Conservation (phyloP, 2,329 filamentous ascomycete genomes). For the Pseudogymnoascus sp. region DNA sequence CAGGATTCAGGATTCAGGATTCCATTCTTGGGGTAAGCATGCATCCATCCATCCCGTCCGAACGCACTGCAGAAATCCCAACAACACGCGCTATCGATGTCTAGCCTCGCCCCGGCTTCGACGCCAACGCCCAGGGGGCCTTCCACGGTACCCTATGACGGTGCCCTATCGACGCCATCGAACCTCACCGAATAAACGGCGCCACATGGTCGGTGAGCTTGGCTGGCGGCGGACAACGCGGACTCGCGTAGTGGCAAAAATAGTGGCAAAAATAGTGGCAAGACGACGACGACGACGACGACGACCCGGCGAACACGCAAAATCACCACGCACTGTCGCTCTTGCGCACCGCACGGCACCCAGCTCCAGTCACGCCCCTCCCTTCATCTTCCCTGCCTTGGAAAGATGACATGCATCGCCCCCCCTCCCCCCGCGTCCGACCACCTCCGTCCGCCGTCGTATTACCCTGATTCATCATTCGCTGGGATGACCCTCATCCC, state of each 20-base stretch:
- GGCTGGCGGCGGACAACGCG: not conserved
- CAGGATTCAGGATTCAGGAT: too few relatives aligned
- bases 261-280: not conserved
- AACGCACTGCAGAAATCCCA: not conserved
- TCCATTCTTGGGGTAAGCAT: too few relatives aligned
- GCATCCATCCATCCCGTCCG: not conserved
- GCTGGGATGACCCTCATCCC: not conserved
- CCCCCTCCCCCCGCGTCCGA: not conserved
- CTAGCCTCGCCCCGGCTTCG: not conserved
- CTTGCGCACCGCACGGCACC: not conserved
- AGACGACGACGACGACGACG: not conserved
- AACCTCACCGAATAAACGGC: not conserved
- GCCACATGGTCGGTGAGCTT: not conserved
- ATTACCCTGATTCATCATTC: not conserved
- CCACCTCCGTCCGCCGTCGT: not conserved
- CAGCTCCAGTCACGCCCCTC: not conserved
- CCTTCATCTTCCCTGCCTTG: not conserved
- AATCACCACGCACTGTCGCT: not conserved
- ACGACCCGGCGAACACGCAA: not conserved
- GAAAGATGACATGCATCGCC: not conserved
- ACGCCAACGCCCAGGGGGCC: not conserved
- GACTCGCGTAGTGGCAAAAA: not conserved
- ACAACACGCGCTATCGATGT: not conserved
- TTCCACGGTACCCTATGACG: not conserved
- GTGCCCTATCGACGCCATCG: not conserved